A percentile compares a stretch with the other conserved stretches of the same genome.
These are phyloP conservation scores for Xerocomellus amylosporus DNA, from an alignment of 768 basidiomycete genomes.

Conservation along the genomic window DNA sequence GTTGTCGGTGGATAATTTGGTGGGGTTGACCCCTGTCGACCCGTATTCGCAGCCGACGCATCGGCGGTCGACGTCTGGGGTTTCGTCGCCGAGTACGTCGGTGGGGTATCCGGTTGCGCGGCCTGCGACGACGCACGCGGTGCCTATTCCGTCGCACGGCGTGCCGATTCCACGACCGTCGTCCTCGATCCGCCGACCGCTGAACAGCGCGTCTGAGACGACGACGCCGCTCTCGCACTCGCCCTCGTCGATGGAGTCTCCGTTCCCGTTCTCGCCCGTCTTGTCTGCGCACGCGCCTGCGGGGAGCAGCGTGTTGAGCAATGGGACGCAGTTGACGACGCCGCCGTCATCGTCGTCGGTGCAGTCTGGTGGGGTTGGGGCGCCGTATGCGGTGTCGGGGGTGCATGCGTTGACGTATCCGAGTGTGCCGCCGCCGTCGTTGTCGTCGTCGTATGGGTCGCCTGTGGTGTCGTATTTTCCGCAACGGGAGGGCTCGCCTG, in stretches of 20 bases:
- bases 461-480: slow-evolving; percentile 50
- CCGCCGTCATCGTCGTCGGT: slow-evolving; percentile 58
- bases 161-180: slow-evolving; percentile 77
- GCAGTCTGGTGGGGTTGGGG: slow-evolving; percentile 4
- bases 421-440: slow-evolving; percentile 77
- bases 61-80: slow-evolving; percentile 45
- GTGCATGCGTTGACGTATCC: slow-evolving; percentile 64
- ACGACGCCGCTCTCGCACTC: slow-evolving; percentile 67
- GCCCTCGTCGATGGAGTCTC: slow-evolving; percentile 62
- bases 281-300: slow-evolving; percentile 47
- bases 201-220: slow-evolving; percentile 44
- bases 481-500: slow-evolving; percentile 48
- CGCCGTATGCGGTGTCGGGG: slow-evolving; percentile 26
- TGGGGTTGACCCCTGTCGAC: slow-evolving; percentile 65
- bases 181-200: slow-evolving; percentile 59
- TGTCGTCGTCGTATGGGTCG: slow-evolving; percentile 77
- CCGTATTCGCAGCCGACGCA: slow-evolving; percentile 73
- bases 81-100: slow-evolving; percentile 31
- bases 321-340: slow-evolving; percentile 65
- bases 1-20: slow-evolving; percentile 62
- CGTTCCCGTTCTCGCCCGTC: slow-evolving; percentile 64
- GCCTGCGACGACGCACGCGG: slow-evolving; percentile 40
- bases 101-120: slow-evolving; percentile 26
- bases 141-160: slow-evolving; percentile 67
- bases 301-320: slow-evolving; percentile 18